phyloP scores from a whole-genome alignment of 805 yeast species.

The Starmerella tilneyi region DNA sequence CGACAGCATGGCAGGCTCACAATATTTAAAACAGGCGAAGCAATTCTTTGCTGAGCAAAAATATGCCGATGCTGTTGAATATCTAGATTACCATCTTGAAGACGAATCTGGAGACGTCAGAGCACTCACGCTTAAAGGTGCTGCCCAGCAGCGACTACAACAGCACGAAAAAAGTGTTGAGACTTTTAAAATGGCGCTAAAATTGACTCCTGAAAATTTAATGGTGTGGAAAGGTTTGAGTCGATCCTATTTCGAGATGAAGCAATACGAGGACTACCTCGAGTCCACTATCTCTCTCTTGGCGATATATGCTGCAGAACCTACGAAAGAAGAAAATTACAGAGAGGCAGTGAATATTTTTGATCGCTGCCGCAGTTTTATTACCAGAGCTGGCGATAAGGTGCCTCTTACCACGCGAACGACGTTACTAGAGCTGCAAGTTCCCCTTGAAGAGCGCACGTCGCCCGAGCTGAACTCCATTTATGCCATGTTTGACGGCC shows the following conservation, averaged over 20 bases:
- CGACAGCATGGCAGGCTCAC: constrained; percentile 2
- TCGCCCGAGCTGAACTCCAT: constrained; percentile 16
- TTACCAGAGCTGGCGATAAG: neutral
- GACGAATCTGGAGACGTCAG: constrained; percentile 49
- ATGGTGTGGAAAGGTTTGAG: constrained; percentile 77
- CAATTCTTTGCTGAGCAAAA: constrained; percentile 34
- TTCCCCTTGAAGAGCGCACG: constrained; percentile 7
- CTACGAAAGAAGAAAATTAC: neutral
- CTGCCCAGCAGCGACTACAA: constrained; percentile 42
- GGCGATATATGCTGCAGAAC: constrained; percentile 14
- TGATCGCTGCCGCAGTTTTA: neutral
- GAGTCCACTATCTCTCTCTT: constrained; percentile 20
- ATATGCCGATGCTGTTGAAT: constrained; percentile 50
- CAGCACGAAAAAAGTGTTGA: constrained; percentile 40
- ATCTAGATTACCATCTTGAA: constrained; percentile 46
- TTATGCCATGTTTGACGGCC: neutral
- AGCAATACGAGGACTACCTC: constrained; percentile 21
- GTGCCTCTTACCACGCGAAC: constrained; percentile 24
- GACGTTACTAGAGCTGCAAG: constrained; percentile 4
- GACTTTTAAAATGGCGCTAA: constrained; percentile 38
- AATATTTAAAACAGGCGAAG: constrained; percentile 14
- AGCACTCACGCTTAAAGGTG: constrained; percentile 53
- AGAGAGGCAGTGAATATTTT: neutral
- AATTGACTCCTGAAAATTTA: constrained; percentile 37
- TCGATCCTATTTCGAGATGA: constrained; percentile 22